Conservation (phyloP, 495 filamentous ascomycete species). For the Paragyromitra xinjiangensis region DNA sequence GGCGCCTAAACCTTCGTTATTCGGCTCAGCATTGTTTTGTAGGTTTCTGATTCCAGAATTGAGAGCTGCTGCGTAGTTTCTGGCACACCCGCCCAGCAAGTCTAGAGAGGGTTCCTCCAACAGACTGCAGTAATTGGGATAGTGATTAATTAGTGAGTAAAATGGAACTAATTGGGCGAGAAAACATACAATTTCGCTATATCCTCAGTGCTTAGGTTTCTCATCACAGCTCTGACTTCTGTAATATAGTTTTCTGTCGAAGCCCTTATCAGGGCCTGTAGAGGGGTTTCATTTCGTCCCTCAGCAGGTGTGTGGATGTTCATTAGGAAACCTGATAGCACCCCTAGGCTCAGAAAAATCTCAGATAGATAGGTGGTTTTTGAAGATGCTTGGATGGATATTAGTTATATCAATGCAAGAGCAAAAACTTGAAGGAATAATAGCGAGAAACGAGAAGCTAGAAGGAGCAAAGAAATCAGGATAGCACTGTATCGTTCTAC, state of each 20-base stretch:
- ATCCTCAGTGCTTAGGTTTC: background rate
- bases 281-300: background rate
- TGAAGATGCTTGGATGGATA: no score
- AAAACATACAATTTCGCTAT: background rate
- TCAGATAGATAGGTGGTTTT: background rate
- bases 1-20: background rate
- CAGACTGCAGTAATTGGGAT: background rate
- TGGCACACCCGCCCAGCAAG: background rate
- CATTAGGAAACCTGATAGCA: background rate
- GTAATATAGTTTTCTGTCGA: constrained; percentile 1
- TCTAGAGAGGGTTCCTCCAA: background rate
- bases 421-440: background rate
- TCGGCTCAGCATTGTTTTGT: background rate
- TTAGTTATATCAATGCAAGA: background rate
- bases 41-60: background rate
- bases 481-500: background rate
- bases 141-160: background rate
- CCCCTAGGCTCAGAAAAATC: background rate
- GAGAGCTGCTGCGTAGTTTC: background rate
- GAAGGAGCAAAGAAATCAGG: background rate
- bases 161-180: background rate
- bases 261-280: background rate
- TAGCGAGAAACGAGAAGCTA: background rate
- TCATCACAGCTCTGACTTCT: background rate
- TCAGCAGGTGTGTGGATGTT: background rate